Conservation (phyloP, 805 yeast species). For the Cyberlindnera sargentensis region DNA sequence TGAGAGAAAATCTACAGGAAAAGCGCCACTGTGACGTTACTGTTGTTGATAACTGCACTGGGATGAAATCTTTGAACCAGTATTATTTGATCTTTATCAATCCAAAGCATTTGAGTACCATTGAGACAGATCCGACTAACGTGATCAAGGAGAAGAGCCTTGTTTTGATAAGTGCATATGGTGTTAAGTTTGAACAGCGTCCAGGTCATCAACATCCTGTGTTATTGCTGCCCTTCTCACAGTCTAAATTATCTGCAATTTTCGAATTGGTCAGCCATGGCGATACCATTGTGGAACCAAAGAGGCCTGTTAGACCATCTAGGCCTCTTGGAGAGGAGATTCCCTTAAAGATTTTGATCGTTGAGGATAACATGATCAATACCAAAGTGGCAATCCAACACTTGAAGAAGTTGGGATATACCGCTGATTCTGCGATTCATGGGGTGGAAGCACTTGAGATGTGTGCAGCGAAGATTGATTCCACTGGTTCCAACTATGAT, state of each 20-base stretch:
- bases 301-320: background rate
- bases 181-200: conserved; percentile 5
- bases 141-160: background rate
- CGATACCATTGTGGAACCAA: background rate
- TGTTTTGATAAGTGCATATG: conserved; percentile 12
- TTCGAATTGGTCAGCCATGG: background rate
- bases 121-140: background rate
- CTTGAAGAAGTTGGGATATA: conserved; percentile 54
- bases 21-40: conserved; percentile 5
- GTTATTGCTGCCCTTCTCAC: conserved; percentile 13
- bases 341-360: conserved; percentile 66
- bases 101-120: conserved; percentile 4
- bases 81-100: conserved; percentile 9
- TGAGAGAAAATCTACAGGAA: conserved; percentile 6
- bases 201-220: conserved; percentile 7
- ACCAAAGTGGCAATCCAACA: conserved; percentile 55
- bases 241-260: conserved; percentile 5
- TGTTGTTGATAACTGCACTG: background rate
- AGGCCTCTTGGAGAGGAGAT: conserved; percentile 6
- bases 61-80: background rate
- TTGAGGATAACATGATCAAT: conserved; percentile 91
- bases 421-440: conserved; percentile 63
- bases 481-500: conserved; percentile 58
- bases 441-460: conserved; percentile 90
- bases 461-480: conserved; percentile 64